Base-by-base conservation (phyloP, 108 stramenopile species). In the Nitzschia putrida region DNA sequence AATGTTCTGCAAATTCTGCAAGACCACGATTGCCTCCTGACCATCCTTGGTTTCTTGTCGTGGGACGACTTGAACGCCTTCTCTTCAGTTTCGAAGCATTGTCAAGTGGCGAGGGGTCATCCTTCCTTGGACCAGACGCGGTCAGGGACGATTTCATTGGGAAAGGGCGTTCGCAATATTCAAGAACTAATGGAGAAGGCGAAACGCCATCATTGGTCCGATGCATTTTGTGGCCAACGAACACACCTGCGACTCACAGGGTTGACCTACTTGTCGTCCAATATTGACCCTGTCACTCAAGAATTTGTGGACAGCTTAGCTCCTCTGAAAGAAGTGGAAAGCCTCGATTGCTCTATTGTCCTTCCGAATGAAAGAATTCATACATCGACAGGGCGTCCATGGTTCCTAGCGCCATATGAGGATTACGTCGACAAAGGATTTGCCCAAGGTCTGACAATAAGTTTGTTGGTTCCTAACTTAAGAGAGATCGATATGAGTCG, bases 361-460 rank as follows among this genome's bases (percentile, higher is more conserved):
- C 55, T 40, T 23, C 29, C 26, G 3, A 3, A 47, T 29, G n/a
- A 29, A 3, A 38, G 29, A 16, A 18, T 49, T 16, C 47, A 49
- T 16, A 34, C 29, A 34, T 34, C 29, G 29, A 38, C 0, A 16
- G 20, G 42, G 9, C 40, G 66, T 38, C n/a, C 64, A 14, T 73
- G 72, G 72, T 42, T 74, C 8, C 49, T 67, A 40, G 54, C 39
- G 11, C 58, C 58, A 40, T 74, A 59, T 52, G 64, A 57, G 50
- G 73, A 74, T 37, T 67, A 74, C 44, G 57, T 74, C 20, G 66
- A 74, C 52, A 74, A 74, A 58, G 73, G 73, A 44, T 65, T 74
- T 57, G 73, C 73, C 3, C 73, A 74, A 13, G 73, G 73, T 41
- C 45, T 74, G 12, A 57, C 56, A 0, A 18, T 74, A 43, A 53